Evolutionary conservation across 495 filamentous ascomycete genomes (phyloP).

Genomic region (Chaetomium tenue): DNA sequence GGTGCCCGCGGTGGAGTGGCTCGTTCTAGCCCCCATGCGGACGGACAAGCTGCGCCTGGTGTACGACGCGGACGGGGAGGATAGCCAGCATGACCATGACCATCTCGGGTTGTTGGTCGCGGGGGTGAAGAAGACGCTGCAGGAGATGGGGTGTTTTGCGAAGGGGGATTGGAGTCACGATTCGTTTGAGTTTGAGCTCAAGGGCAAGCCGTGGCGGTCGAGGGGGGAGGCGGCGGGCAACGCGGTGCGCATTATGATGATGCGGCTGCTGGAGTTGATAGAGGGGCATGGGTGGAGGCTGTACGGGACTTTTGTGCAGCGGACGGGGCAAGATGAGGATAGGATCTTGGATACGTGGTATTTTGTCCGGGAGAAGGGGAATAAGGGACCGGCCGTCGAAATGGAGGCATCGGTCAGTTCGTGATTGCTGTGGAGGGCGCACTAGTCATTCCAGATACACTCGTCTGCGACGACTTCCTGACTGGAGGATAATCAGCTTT

Average conservation of each 20-base stretch:
- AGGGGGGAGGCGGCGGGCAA: constrained; percentile 12
- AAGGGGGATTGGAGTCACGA: constrained; percentile 23
- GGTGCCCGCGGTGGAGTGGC: constrained; percentile 21
- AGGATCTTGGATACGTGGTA: constrained; percentile 27
- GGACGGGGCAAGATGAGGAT: constrained; percentile 23
- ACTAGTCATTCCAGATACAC: no score
- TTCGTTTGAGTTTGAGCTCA: constrained; percentile 26
- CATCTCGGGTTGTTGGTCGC: constrained; percentile 19
- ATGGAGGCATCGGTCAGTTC: not conserved
- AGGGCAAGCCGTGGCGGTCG: constrained; percentile 21
- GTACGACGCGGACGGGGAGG: constrained; percentile 14
- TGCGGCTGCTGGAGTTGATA: constrained; percentile 23
- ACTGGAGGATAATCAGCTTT: no score
- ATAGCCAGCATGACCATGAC: not conserved
- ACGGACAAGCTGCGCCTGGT: constrained; percentile 24
- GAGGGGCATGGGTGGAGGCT: constrained; percentile 23
- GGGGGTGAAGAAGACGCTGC: constrained; percentile 13
- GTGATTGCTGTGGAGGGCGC: not conserved
- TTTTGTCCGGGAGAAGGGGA: constrained; percentile 19
- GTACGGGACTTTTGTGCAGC: constrained; percentile 19
- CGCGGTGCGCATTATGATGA: constrained; percentile 22
- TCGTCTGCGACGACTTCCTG: no score
- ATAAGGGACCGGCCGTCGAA: not conserved
- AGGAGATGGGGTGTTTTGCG: constrained; percentile 15
- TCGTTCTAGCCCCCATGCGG: constrained; percentile 15